Percentiles rank a stretch among this genome's conserved stretches.
Evolutionary conservation across 2,329 filamentous ascomycete species (phyloP).

Genomic region (Podosphaera xanthii): DNA sequence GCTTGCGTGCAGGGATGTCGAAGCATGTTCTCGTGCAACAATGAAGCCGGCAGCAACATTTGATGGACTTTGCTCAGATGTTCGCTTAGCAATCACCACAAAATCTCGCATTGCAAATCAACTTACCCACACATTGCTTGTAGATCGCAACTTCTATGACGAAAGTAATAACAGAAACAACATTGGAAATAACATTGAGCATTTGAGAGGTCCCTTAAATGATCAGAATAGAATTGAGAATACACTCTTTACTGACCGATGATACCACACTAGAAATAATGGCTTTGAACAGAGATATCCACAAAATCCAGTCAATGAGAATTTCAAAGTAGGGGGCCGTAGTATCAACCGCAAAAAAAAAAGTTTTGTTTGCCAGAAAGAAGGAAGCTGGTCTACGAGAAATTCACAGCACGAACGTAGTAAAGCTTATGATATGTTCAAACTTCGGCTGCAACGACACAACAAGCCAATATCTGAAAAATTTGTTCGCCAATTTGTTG

Average conservation of each 20-base stretch:
- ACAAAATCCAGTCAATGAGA: background rate
- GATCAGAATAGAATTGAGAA: background rate
- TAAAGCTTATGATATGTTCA: background rate
- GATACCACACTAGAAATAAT: background rate
- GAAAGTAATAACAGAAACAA: background rate
- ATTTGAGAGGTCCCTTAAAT: background rate
- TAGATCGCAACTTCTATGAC: background rate
- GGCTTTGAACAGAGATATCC: background rate
- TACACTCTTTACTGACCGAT: background rate
- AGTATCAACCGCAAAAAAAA: background rate
- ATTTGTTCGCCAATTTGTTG: background rate
- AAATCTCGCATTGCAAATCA: background rate
- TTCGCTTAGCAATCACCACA: background rate
- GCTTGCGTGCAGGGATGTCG: background rate
- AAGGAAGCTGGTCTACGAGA: background rate
- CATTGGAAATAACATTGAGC: background rate
- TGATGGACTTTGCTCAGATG: background rate
- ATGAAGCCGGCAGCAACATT: background rate
- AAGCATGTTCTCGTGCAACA: background rate
- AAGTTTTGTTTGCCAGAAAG: slow-evolving; percentile 1
- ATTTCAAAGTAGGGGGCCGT: background rate
- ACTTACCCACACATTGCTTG: background rate
- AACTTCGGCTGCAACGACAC: background rate
- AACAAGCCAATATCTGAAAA: background rate
- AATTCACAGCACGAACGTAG: background rate